Conservation (phyloP, 2,329 filamentous ascomycete species). For the Colletotrichum sp. region DNA sequence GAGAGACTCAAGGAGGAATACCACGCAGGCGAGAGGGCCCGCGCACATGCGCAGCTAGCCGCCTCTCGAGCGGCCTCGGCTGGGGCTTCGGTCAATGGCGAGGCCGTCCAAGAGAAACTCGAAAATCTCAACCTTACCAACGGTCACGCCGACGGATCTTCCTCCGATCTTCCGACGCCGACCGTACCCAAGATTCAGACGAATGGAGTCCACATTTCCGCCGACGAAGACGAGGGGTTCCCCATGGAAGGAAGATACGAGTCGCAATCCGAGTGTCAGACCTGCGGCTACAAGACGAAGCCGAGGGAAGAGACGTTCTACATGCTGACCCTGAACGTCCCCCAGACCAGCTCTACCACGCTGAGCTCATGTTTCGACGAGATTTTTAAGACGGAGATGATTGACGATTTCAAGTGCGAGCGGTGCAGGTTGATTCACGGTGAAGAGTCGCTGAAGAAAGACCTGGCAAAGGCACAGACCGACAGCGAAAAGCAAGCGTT, state of each 20-base stretch:
- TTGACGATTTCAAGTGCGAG: conserved; percentile 97
- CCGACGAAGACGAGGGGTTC: conserved; percentile 60
- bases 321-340: conserved; percentile 89
- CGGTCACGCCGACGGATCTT: conserved; percentile 2
- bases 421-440: conserved; percentile 88
- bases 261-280: conserved; percentile 93
- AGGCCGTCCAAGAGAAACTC: conserved; percentile 33
- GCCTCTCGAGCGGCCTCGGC: conserved; percentile 21
- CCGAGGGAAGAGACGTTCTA: conserved; percentile 86
- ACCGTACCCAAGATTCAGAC: conserved; percentile 13
- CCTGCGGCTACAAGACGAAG: conserved; percentile 87
- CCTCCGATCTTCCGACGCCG: conserved; percentile 15
- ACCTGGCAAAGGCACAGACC: conserved; percentile 60
- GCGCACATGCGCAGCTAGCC: conserved; percentile 56
- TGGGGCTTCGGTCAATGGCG: conserved; percentile 20
- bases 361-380: conserved; percentile 91
- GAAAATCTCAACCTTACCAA: conserved; percentile 27
- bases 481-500: conserved; percentile 64
- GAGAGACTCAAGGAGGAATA: conserved; percentile 95
- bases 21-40: conserved; percentile 79
- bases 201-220: conserved; percentile 5
- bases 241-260: conserved; percentile 91
- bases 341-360: conserved; percentile 79
- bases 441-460: conserved; percentile 64
- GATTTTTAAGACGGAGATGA: conserved; percentile 92